Percentiles rank a stretch among this genome's conserved stretches.
phyloP scores from a whole-genome alignment of 306 rosid species.

The Vigna unguiculata region DNA sequence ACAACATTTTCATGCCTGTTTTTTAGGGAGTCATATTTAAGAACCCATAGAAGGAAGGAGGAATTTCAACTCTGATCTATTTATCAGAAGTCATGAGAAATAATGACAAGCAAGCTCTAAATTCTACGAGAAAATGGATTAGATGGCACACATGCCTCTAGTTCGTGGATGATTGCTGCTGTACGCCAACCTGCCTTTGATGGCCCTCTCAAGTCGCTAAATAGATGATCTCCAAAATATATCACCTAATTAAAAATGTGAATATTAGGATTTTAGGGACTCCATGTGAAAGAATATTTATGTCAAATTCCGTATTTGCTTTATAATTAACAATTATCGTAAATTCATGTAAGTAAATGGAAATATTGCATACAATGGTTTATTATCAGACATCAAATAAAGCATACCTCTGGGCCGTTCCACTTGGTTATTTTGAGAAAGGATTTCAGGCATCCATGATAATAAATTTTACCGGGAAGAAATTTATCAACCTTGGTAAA shows the following conservation, averaged over 20 bases:
- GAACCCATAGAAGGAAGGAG: slow-evolving; percentile 13
- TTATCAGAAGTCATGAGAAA: slow-evolving; percentile 18
- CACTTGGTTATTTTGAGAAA: slow-evolving; percentile 93
- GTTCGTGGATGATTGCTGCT: slow-evolving; percentile 93
- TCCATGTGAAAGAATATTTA: slow-evolving; percentile 30
- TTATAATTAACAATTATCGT: slow-evolving; percentile 24
- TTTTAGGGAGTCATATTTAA: background rate
- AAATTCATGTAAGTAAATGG: slow-evolving; percentile 31
- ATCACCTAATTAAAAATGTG: slow-evolving; percentile 67
- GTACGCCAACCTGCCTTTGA: slow-evolving; percentile 99
- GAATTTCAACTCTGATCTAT: background rate
- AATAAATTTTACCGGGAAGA: slow-evolving; percentile 78
- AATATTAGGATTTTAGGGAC: slow-evolving; percentile 34
- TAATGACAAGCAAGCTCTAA: slow-evolving; percentile 31
- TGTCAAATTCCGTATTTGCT: slow-evolving; percentile 12
- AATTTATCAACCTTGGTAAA: slow-evolving; percentile 85
- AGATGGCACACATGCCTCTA: slow-evolving; percentile 65
- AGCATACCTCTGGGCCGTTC: slow-evolving; percentile 94
- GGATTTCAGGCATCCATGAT: slow-evolving; percentile 94
- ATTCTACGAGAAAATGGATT: slow-evolving; percentile 28
- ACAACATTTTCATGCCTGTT: slow-evolving; percentile 20
- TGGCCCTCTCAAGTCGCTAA: slow-evolving; percentile 96
- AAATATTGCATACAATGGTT: slow-evolving; percentile 25
- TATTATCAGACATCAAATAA: slow-evolving; percentile 34
- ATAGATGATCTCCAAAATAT: slow-evolving; percentile 98